Evolutionary conservation across 495 filamentous ascomycete genomes (phyloP).

Genomic region (Podospora appendiculata): DNA sequence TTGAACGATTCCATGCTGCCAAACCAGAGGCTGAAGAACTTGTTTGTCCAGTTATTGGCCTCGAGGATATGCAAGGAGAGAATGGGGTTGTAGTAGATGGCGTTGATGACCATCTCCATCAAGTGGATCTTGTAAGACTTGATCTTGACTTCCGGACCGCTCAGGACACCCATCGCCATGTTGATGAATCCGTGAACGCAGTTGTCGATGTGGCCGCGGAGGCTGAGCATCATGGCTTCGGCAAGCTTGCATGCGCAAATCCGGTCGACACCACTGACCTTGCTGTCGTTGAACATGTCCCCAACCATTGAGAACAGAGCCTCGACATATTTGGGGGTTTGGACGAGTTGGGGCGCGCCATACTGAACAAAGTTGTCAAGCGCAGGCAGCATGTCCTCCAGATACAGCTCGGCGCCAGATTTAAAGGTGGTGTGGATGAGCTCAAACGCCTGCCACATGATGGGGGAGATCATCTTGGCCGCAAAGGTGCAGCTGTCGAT

Average conservation of each 20-base stretch:
- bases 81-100: slow-evolving; percentile 89
- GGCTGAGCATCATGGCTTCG: slow-evolving; percentile 91
- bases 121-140: slow-evolving; percentile 92
- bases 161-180: slow-evolving; percentile 78
- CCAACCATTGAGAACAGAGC: slow-evolving; percentile 77
- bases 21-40: slow-evolving; percentile 98
- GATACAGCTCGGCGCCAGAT: slow-evolving; percentile 88
- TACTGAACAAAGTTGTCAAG: slow-evolving; percentile 96
- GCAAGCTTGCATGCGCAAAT: slow-evolving; percentile 99
- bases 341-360: slow-evolving; percentile 66
- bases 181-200: slow-evolving; percentile 80
- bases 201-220: slow-evolving; percentile 82
- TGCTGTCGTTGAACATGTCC: slow-evolving; percentile 66
- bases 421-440: slow-evolving; percentile 96
- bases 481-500: slow-evolving; percentile 99
- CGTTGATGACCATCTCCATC: slow-evolving; percentile 99
- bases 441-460: slow-evolving; percentile 97
- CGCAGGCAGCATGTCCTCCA: slow-evolving; percentile 98
- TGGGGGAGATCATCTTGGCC: slow-evolving; percentile 86
- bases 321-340: slow-evolving; percentile 77
- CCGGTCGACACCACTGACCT: slow-evolving; percentile 83
- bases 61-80: slow-evolving; percentile 80
- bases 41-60: slow-evolving; percentile 93
- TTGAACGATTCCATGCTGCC: slow-evolving; percentile 89
- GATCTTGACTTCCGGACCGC: slow-evolving; percentile 59